phyloP scores from a whole-genome alignment of 139 green algal species.

The Eudorina sp. region DNA sequence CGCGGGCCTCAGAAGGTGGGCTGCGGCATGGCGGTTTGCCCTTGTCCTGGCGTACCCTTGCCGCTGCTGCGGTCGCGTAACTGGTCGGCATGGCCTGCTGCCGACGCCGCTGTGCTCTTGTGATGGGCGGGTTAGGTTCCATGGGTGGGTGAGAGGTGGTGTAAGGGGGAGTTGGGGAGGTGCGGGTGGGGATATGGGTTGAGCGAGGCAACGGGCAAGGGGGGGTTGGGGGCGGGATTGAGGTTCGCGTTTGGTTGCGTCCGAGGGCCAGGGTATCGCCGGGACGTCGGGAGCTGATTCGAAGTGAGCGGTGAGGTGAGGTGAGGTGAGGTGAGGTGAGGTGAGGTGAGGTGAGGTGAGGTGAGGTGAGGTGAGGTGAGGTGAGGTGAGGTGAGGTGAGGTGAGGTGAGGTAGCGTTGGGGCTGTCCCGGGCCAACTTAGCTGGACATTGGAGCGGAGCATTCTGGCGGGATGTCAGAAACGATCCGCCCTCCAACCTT shows the following conservation, averaged over 20 bases:
- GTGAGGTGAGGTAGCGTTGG: not conserved
- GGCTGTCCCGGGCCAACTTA: not conserved
- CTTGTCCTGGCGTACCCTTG: too few species aligned
- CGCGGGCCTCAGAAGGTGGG: slow-evolving; percentile 22
- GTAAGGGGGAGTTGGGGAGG: not conserved
- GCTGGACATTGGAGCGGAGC: not conserved
- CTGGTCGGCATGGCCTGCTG: too few species aligned
- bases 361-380: not conserved
- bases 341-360: not conserved
- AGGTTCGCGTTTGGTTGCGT: too few species aligned
- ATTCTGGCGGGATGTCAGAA: not conserved
- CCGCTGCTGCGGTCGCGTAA: too few species aligned
- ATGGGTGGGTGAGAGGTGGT: not conserved
- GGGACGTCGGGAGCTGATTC: too few species aligned
- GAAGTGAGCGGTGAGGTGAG: too few species aligned
- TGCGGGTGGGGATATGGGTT: not conserved
- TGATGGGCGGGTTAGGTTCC: too few species aligned
- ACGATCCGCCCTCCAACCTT: not conserved
- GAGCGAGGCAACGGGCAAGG: too few species aligned
- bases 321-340: too few species aligned
- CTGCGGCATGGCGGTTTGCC: not conserved
- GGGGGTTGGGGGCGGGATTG: too few species aligned
- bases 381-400: not conserved
- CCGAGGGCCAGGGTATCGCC: too few species aligned
- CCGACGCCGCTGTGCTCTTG: too few species aligned